Conservation (phyloP, 371 early-diverging fungal species). For the Mucor velutinosus region DNA sequence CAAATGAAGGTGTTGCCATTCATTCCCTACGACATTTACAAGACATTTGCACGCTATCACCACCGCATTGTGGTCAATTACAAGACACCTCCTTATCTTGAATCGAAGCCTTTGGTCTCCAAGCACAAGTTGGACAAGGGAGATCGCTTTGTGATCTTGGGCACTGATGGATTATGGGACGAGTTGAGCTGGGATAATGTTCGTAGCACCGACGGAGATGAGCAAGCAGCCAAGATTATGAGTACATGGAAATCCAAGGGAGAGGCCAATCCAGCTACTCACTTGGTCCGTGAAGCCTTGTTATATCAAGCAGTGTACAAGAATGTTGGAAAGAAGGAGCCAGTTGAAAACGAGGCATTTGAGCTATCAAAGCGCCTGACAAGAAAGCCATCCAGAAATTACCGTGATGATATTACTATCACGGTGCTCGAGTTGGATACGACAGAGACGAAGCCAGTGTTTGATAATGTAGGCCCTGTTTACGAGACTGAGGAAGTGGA, state of each 20-base stretch:
- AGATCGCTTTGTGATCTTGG: conserved; percentile 88
- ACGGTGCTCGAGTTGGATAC: conserved; percentile 76
- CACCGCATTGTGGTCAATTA: conserved; percentile 70
- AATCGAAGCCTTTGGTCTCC: conserved; percentile 84
- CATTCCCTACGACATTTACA: conserved; percentile 60
- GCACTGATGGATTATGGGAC: conserved; percentile 96
- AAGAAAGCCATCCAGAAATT: conserved; percentile 62
- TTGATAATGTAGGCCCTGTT: conserved; percentile 31
- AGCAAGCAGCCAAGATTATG: conserved; percentile 42
- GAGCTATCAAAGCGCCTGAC: conserved; percentile 52
- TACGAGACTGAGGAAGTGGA: conserved; percentile 31
- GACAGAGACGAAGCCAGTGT: background rate
- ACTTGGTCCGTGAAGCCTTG: conserved; percentile 81
- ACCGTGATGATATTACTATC: conserved; percentile 94
- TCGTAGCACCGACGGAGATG: conserved; percentile 42
- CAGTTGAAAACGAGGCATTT: conserved; percentile 30
- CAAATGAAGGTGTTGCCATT: conserved; percentile 59
- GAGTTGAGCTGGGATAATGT: conserved; percentile 76
- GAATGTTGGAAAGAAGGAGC: conserved; percentile 30
- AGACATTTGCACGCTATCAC: conserved; percentile 60
- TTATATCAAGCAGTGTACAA: conserved; percentile 45
- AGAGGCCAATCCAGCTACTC: conserved; percentile 85
- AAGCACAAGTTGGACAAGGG: conserved; percentile 62
- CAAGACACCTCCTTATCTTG: conserved; percentile 91
- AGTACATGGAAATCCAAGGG: conserved; percentile 24